phyloP scores from a whole-genome alignment of 1,284 basidiomycete genomes.

The Trichosporon faecale region DNA sequence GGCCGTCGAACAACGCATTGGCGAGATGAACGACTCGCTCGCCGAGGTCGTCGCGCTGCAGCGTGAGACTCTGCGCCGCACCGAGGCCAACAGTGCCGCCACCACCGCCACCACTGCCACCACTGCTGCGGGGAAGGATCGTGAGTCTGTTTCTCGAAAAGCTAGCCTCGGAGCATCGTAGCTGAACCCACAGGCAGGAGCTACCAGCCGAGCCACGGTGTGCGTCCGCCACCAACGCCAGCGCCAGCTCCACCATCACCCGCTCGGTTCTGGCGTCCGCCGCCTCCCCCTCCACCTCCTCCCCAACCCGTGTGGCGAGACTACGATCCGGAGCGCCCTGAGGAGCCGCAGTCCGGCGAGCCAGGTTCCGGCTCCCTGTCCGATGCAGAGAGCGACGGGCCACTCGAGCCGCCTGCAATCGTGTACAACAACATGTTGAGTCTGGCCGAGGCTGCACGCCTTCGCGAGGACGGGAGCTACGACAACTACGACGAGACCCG shows the following conservation, averaged over 20 bases:
- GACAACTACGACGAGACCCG: conserved; percentile 2
- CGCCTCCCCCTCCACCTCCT: background rate
- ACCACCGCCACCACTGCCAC: conserved; percentile 54
- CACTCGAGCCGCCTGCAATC: conserved; percentile 30
- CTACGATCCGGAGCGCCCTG: background rate
- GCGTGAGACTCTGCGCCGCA: conserved; percentile 55
- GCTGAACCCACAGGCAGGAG: background rate
- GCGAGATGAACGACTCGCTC: conserved; percentile 70
- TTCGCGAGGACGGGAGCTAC: conserved; percentile 37
- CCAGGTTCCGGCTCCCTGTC: conserved; percentile 23
- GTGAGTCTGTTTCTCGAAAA: background rate
- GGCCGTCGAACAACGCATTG: conserved; percentile 75
- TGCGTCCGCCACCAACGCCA: background rate
- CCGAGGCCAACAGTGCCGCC: conserved; percentile 41
- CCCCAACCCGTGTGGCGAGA: background rate
- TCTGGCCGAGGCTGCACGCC: conserved; percentile 48
- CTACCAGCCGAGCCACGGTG: background rate
- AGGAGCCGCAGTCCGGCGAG: background rate
- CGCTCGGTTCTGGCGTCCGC: background rate
- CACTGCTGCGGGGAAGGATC: conserved; percentile 35
- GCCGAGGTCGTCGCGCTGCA: conserved; percentile 64
- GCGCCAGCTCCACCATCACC: conserved; percentile 26
- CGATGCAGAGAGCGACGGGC: conserved; percentile 39
- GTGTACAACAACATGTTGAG: conserved; percentile 48
- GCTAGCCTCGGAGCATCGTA: background rate